phyloP scores from a whole-genome alignment of 495 filamentous ascomycete species.

The Penicillium alfredii region DNA sequence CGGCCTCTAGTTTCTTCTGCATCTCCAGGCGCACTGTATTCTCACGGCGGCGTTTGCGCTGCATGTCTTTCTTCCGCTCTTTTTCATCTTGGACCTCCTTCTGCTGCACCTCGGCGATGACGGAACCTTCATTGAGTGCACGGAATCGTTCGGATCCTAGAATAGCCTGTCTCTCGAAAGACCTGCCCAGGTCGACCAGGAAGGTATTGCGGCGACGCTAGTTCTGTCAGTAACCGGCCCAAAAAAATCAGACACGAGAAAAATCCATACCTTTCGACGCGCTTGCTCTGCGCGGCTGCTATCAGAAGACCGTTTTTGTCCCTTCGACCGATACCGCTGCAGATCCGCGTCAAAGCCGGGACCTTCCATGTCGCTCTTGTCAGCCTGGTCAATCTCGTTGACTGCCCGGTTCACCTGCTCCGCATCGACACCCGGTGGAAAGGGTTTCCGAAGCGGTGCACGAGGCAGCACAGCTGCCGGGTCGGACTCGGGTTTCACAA shows the following conservation, averaged over 20 bases:
- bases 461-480: conserved; percentile 1
- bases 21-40: conserved; percentile 85
- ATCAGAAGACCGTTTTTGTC: conserved; percentile 55
- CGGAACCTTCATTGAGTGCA: conserved; percentile 55
- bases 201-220: conserved; percentile 52
- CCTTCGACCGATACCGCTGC: conserved; percentile 46
- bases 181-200: conserved; percentile 43
- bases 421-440: conserved; percentile 43
- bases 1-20: conserved; percentile 76
- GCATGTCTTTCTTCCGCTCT: conserved; percentile 99
- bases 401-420: conserved; percentile 60
- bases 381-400: conserved; percentile 59
- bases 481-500: conserved; percentile 9
- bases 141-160: conserved; percentile 50
- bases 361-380: conserved; percentile 61
- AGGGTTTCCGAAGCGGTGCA: conserved; percentile 15
- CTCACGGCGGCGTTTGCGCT: conserved; percentile 92
- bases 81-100: conserved; percentile 92
- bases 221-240: conserved; percentile 12
- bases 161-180: conserved; percentile 49
- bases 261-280: conserved; percentile 48
- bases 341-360: conserved; percentile 56
- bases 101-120: conserved; percentile 77
- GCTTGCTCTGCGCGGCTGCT: conserved; percentile 50
- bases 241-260: conserved; percentile 11